Percentiles rank a stretch among this genome's conserved stretches.
phyloP scores from a whole-genome alignment of 208 protist genomes.

The Acanthamoeba rhysodes region DNA sequence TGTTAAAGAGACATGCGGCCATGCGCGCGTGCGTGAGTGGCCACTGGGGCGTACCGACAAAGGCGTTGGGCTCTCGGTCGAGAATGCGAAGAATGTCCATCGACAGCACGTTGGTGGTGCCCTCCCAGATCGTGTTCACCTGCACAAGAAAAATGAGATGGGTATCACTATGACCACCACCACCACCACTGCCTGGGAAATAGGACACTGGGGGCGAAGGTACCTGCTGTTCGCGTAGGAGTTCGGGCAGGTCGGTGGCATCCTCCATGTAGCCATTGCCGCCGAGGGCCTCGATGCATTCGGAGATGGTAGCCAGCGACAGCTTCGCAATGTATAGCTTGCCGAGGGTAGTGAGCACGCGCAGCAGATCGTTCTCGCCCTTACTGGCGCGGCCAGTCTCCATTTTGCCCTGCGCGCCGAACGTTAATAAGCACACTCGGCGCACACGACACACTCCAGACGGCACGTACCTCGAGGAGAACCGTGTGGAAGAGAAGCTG shows the following conservation, averaged over 20 bases:
- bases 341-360: constrained; percentile 81
- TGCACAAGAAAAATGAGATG: background rate
- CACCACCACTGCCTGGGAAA: no score
- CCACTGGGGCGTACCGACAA: background rate
- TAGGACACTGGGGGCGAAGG: no score
- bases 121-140: constrained; percentile 86
- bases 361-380: constrained; percentile 77
- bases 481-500: constrained; percentile 65
- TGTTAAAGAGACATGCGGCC: no score
- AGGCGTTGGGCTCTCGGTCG: constrained; percentile 25
- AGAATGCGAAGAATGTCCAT: constrained; percentile 82
- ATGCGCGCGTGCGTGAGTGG: no score
- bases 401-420: constrained; percentile 60
- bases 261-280: constrained; percentile 87
- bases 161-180: background rate
- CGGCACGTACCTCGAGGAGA: constrained; percentile 11
- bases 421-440: background rate
- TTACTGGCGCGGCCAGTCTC: constrained; percentile 34
- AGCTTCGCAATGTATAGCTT: constrained; percentile 84
- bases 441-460: no score
- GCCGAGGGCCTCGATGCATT: constrained; percentile 82
- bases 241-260: constrained; percentile 78
- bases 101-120: constrained; percentile 85
- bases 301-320: constrained; percentile 57
- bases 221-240: constrained; percentile 79